These are phyloP conservation scores for Aspergillus sojae DNA, from an alignment of 2,329 filamentous ascomycete species.

Conservation along the genomic window DNA sequence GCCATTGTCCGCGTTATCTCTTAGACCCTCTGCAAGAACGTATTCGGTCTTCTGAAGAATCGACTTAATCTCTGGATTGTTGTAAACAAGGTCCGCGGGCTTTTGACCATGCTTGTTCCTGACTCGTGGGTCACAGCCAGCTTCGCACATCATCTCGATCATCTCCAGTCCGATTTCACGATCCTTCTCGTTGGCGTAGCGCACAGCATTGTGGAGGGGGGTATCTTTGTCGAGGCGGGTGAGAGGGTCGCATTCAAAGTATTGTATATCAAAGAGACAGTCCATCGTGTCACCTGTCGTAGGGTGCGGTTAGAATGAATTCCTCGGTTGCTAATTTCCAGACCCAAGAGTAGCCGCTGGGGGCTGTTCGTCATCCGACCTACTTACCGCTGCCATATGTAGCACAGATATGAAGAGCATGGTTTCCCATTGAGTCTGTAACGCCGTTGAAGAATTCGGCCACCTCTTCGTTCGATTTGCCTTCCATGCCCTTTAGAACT, in stretches of 20 bases:
- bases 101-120: conserved; percentile 52
- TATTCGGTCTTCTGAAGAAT: conserved; percentile 50
- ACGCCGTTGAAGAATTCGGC: conserved; percentile 82
- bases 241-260: conserved; percentile 51
- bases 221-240: conserved; percentile 51
- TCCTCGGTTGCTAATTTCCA: background rate
- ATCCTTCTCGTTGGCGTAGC: conserved; percentile 51
- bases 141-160: conserved; percentile 54
- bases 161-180: conserved; percentile 46
- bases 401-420: conserved; percentile 87
- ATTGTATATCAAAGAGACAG: conserved; percentile 50
- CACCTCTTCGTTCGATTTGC: conserved; percentile 63
- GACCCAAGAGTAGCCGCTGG: background rate
- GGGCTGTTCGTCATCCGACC: background rate
- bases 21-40: conserved; percentile 49
- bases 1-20: conserved; percentile 37
- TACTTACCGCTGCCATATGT: conserved; percentile 78
- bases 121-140: conserved; percentile 51
- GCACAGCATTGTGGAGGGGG: conserved; percentile 49
- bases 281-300: conserved; percentile 51
- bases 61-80: conserved; percentile 45
- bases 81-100: conserved; percentile 47
- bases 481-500: conserved; percentile 64
- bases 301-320: conserved; percentile 1
- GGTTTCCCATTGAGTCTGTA: conserved; percentile 81